Evolutionary conservation across 805 yeast genomes (phyloP), one percentile per base, ranked within the genome.

Genomic region (Candida michaelii): DNA sequence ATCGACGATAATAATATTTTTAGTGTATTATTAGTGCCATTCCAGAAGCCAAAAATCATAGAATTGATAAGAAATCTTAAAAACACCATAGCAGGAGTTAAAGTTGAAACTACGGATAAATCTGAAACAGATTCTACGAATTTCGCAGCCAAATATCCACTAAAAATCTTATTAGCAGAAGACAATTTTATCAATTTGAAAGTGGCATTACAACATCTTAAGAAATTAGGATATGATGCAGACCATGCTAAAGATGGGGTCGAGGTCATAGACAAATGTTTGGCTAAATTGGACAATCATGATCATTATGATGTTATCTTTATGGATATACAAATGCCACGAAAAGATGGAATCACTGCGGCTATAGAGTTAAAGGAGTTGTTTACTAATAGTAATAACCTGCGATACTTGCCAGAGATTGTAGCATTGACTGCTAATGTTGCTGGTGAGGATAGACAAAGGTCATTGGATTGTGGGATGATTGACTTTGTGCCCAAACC

Each of bases 271-370:
- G 69, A 65, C 19, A 63, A 53, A 47, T 59, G 65, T 44, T 60
- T 66, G 44, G 56, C 36, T 9, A 37, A 50, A 21, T 55, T 58
- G 32, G 44, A 61, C 3, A 45, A 54, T 14, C 53, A 53, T 1
- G 51, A 58, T 12, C 58, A 54, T 40, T 80, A 79, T 53, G 79
- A 78, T 48, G 66, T 76, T 29, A 71, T 80, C 14, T 60, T 80
- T 30, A 73, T 80, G 74, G 85, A 80, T 52, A 69, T 74, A 16
- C 80, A 79, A 38, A 69, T 79, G 70, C 80, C 81, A 6, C 59
- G 70, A 13, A 67, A 75, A 46, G 85, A 80, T 54, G 85, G 85
- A 1, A 66, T 77, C n/a, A 67, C 71, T 4, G 71, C 79, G 1
- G 67, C 78, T 0, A 56, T 55, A 8, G 76, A 72, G 42, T 52